Evolutionary conservation across 2,329 filamentous ascomycete genomes (phyloP).

Genomic region (Verticillium klebahnii): DNA sequence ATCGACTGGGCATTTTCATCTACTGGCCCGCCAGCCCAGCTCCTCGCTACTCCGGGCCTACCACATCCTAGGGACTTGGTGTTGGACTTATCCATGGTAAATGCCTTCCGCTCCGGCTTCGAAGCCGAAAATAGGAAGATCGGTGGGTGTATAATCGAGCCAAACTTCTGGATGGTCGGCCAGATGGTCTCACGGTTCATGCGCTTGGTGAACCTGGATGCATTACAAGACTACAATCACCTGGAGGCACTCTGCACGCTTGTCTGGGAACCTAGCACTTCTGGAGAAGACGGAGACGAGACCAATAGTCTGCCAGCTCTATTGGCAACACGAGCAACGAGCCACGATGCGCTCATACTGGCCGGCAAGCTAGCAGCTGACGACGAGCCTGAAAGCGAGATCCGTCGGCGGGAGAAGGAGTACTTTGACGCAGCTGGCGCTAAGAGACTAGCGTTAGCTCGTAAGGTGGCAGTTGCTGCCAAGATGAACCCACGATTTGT

Average conservation of each 20-base stretch:
- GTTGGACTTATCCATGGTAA: slow-evolving; percentile 9
- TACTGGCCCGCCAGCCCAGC: slow-evolving; percentile 12
- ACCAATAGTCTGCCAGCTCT: slow-evolving; percentile 7
- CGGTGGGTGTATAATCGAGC: slow-evolving; percentile 5
- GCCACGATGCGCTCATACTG: slow-evolving; percentile 9
- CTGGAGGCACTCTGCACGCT: slow-evolving; percentile 11
- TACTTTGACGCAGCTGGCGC: slow-evolving; percentile 13
- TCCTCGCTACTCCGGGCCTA: slow-evolving; percentile 10
- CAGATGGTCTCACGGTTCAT: slow-evolving; percentile 13
- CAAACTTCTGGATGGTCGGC: slow-evolving; percentile 8
- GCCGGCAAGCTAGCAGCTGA: slow-evolving; percentile 10
- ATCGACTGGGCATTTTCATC: slow-evolving; percentile 23
- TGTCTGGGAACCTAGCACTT: slow-evolving; percentile 2
- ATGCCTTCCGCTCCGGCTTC: slow-evolving; percentile 12
- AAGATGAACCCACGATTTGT: slow-evolving; percentile 13
- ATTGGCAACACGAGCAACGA: slow-evolving; percentile 8
- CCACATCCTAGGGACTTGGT: slow-evolving; percentile 12
- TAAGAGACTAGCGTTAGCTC: slow-evolving; percentile 9
- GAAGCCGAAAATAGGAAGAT: slow-evolving; percentile 8
- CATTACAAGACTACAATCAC: slow-evolving; percentile 12
- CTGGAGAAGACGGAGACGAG: slow-evolving; percentile 9
- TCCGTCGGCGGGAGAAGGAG: slow-evolving; percentile 8
- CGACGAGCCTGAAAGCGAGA: slow-evolving; percentile 11
- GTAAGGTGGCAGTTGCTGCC: slow-evolving; percentile 10
- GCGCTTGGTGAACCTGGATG: slow-evolving; percentile 10